Base-by-base conservation (phyloP, 2,329 filamentous ascomycete species). In the Endoconidiophora laricicola region DNA sequence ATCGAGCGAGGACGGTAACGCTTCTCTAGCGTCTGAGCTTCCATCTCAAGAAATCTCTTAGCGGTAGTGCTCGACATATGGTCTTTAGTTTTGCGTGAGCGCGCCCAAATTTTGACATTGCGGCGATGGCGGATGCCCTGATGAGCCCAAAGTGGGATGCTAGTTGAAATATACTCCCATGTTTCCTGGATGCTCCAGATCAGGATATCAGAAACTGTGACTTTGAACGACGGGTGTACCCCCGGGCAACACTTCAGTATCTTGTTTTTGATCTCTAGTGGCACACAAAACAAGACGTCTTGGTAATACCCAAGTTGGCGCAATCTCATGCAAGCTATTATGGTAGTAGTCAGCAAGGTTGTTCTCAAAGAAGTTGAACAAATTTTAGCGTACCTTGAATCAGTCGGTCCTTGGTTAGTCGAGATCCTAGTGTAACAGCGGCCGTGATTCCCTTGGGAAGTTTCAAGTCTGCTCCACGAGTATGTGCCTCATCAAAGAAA, bases 401-500 rank as follows among this genome's bases (percentile, higher is more conserved):
- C 0, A 86, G 59, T 12, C 71, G 65, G 53, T 88, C 83, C 54
- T 87, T 88, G 0, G 76, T 81, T 1, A 86, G 55, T 3, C 67
- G 65, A 0, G 77, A 68, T 0, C 82, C 81, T 0, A 90, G 59
- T 0, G 81, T 86, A 0, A 87, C 76, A 0, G 76, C 77, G 0
- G 81, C 83, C 0, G 75, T 66, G 55, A 79, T 80, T 10, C 70
- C 3, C 0, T 51, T 50, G 0, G 80, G 82, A 0, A 86, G 61
- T 33, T 71, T 73, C 0, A 87, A 58, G 54, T 88, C 82, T 0
- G 73, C 85, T 0, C 83, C 82, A 53, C 82, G 62, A 0, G 81
- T 84, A 54, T 87, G 81, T 0, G 73, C 71, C 52, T 87, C 76
- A 46, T 87, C 82, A 0, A 88, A 65, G 49, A 79, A 87, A 0